Percentiles rank a stretch among this genome's conserved stretches.
Conservation (phyloP, 208 protist genomes). For the Leishmania amazonensis region DNA sequence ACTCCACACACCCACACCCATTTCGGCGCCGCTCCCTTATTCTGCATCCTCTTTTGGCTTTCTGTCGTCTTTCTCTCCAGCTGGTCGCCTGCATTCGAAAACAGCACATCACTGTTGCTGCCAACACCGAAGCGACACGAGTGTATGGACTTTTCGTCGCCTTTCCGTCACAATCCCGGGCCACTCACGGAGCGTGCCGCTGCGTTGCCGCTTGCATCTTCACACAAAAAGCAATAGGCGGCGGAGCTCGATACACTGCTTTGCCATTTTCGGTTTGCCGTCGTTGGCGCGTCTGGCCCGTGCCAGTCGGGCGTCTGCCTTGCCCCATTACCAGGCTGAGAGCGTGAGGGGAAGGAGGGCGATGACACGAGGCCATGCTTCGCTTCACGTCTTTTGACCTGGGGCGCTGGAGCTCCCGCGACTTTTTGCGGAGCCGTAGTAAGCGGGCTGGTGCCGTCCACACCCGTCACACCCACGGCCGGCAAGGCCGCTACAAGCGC, state of each 20-base stretch:
- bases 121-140: not conserved
- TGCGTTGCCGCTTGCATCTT: not conserved
- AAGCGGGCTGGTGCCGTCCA: slow-evolving; percentile 83
- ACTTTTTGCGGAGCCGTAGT: slow-evolving; percentile 76
- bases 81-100: not conserved
- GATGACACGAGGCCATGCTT: slow-evolving; percentile 22
- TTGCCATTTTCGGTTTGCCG: not conserved
- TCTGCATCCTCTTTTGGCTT: not conserved
- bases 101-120: not conserved
- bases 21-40: not conserved
- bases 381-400: slow-evolving; percentile 21
- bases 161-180: not conserved
- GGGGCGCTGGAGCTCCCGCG: slow-evolving; percentile 77
- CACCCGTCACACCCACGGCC: slow-evolving; percentile 86
- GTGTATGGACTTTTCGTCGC: not conserved
- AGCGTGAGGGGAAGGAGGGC: not conserved
- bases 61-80: too few relatives aligned
- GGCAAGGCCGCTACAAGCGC: slow-evolving; percentile 78
- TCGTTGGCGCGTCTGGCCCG: not conserved
- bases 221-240: not conserved
- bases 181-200: not conserved
- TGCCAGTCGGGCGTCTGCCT: not conserved
- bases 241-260: not conserved
- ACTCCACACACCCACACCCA: not conserved
- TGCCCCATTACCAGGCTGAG: not conserved